phyloP scores from a whole-genome alignment of 257 asterid species.

The Rauvolfia tetraphylla region DNA sequence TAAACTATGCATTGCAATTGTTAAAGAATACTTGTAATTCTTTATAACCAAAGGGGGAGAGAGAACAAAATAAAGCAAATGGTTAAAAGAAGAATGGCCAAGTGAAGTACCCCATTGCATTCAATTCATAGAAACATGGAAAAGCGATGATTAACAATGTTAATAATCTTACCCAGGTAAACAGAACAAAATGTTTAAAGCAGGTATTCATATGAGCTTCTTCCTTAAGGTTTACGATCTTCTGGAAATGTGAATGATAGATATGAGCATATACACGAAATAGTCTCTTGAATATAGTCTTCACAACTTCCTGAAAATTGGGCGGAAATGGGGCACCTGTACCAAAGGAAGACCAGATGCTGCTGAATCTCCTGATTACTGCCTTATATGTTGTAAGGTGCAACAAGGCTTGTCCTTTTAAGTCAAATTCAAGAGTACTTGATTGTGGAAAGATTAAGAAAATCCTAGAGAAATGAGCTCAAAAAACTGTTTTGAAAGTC shows the following conservation, averaged over 20 bases:
- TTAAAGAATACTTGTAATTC: not conserved
- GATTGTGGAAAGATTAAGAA: not conserved
- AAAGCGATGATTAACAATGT: not conserved
- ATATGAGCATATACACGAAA: slow-evolving; percentile 86
- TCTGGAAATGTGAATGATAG: slow-evolving; percentile 76
- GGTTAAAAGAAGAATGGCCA: not conserved
- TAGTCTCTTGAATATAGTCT: slow-evolving; percentile 73
- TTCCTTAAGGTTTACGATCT: slow-evolving; percentile 69
- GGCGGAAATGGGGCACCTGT: slow-evolving; percentile 35
- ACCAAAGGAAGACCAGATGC: not conserved
- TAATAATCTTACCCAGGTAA: slow-evolving; percentile 60
- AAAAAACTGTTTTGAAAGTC: not conserved
- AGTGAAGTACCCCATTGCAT: not conserved
- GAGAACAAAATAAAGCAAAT: not conserved
- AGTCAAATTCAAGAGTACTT: not conserved
- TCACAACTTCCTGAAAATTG: slow-evolving; percentile 75
- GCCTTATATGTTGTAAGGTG: not conserved
- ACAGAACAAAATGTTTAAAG: slow-evolving; percentile 72
- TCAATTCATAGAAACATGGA: not conserved
- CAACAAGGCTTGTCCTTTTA: not conserved
- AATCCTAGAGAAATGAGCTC: not conserved
- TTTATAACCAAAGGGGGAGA: too few species aligned
- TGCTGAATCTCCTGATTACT: not conserved
- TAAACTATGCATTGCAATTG: not conserved
- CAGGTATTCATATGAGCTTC: slow-evolving; percentile 87